Base-by-base conservation (phyloP, 1,284 basidiomycete species). In the Stygiomarasmius scandens region DNA sequence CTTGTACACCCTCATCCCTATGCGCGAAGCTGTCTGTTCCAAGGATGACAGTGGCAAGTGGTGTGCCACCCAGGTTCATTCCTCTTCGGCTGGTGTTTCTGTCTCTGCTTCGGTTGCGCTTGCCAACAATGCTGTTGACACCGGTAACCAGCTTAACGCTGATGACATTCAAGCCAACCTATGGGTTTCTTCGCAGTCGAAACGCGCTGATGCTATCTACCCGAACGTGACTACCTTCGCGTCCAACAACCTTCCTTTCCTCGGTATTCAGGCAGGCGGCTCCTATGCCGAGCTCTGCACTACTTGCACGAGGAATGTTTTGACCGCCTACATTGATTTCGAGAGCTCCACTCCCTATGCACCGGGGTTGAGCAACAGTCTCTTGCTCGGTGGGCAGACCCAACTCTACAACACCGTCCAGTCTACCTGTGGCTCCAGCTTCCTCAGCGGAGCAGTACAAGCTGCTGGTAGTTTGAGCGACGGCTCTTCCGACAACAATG, bases 321-420 rank as follows among this genome's bases (percentile, higher is more conserved):
- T 96, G 63, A 82, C 84, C 5, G 63, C 85, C 8, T 97, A 91
- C 80, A 86, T 93, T 72, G 73, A 76, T 60, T 95, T 84, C 73
- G 90, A 95, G 75, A 82, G 84, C 48, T 70, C 73, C 58, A 74
- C 78, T 47, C 86, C 88, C 1, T 96, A 95, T 71, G 90, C 80
- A 3, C 82, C 89, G 27, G 93, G 94, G 56, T 66, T 96, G 46
- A 55, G 62, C 59, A 78, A 80, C 64, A 90, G 86, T 66, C 70
- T 77, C 32, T 77, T 96, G 60, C 78, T 97, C 55, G 69, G 76
- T 41, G 83, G 82, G 57, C 93, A 96, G 74, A 58, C 73, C 19
- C 68, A 66, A 2, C 80, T 97, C 41, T 95, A 90, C 81, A 67
- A 67, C 32, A 83, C 77, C 54, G 77, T 94, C 64, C 71, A 75